These are phyloP conservation scores for Juncus inflexus DNA, from an alignment of 176 grass and related monocot species.

Conservation along the genomic window DNA sequence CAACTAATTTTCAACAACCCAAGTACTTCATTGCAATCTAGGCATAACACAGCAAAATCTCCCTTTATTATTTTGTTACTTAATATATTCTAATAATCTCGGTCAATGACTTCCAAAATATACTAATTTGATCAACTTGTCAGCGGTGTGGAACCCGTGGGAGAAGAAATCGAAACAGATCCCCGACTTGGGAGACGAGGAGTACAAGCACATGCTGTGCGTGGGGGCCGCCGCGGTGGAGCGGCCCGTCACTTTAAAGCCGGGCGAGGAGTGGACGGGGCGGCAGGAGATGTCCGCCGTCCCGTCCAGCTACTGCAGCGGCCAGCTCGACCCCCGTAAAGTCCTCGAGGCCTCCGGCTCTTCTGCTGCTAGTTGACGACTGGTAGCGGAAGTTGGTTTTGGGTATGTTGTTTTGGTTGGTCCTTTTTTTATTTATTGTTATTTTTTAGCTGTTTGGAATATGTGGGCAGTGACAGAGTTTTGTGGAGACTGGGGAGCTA, in stretches of 20 bases:
- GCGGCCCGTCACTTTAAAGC: slow-evolving; percentile 67
- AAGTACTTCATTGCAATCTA: not conserved
- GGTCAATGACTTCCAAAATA: too few relatives aligned
- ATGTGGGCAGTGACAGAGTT: too few relatives aligned
- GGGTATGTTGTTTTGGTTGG: too few relatives aligned
- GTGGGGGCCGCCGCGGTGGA: slow-evolving; percentile 70
- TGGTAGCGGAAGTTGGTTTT: too few relatives aligned
- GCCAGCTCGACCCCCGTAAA: slow-evolving; percentile 70
- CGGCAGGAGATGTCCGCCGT: slow-evolving; percentile 67
- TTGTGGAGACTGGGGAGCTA: too few relatives aligned
- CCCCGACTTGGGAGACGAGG: slow-evolving; percentile 75
- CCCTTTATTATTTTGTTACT: not conserved
- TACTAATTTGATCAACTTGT: not conserved
- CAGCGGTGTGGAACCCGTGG: slow-evolving; percentile 94
- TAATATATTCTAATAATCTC: too few relatives aligned
- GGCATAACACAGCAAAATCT: not conserved
- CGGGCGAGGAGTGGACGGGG: slow-evolving; percentile 91
- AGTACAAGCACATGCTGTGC: slow-evolving; percentile 77
- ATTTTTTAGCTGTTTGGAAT: too few relatives aligned
- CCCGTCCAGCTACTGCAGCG: slow-evolving; percentile 87
- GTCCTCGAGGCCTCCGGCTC: slow-evolving; percentile 35
- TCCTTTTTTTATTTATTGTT: too few relatives aligned
- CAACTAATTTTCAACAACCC: too few relatives aligned
- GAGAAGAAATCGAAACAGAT: slow-evolving; percentile 68
- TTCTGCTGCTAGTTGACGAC: too few relatives aligned